Percentiles rank a stretch among this genome's conserved stretches.
These are phyloP conservation scores for Dactylellina cionopaga DNA, from an alignment of 2,329 filamentous ascomycete species.

Conservation along the genomic window DNA sequence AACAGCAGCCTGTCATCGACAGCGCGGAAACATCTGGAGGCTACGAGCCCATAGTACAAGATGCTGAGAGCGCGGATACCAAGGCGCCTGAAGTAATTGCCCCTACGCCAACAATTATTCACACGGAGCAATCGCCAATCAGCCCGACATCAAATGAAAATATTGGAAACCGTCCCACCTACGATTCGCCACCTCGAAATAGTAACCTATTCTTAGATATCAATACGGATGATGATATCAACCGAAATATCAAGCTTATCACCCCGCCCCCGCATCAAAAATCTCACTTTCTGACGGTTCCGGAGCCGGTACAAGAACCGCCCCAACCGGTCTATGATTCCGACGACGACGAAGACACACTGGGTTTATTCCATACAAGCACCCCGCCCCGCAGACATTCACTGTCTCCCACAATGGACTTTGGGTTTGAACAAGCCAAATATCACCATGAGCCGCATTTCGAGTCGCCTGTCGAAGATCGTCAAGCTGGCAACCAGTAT, in stretches of 20 bases:
- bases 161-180: neutral
- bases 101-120: neutral
- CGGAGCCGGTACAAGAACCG: conserved; percentile 29
- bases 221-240: conserved; percentile 36
- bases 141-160: neutral
- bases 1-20: neutral
- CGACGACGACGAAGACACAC: conserved; percentile 26
- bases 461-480: conserved; percentile 25
- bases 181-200: neutral
- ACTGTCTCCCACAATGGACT: conserved; percentile 34
- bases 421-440: conserved; percentile 8
- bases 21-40: neutral
- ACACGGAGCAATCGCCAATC: neutral
- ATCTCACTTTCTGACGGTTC: conserved; percentile 34
- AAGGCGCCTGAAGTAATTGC: neutral
- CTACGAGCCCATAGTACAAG: neutral
- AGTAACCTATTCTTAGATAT: conserved; percentile 32
- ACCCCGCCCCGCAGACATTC: conserved; percentile 42
- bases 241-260: conserved; percentile 31
- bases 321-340: conserved; percentile 20
- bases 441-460: neutral
- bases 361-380: conserved; percentile 42
- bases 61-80: neutral
- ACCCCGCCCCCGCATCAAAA: conserved; percentile 29
- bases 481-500: neutral